Evolutionary conservation across 371 early-diverging fungal species (phyloP).

Genomic region (Rhizomucor pusillus): DNA sequence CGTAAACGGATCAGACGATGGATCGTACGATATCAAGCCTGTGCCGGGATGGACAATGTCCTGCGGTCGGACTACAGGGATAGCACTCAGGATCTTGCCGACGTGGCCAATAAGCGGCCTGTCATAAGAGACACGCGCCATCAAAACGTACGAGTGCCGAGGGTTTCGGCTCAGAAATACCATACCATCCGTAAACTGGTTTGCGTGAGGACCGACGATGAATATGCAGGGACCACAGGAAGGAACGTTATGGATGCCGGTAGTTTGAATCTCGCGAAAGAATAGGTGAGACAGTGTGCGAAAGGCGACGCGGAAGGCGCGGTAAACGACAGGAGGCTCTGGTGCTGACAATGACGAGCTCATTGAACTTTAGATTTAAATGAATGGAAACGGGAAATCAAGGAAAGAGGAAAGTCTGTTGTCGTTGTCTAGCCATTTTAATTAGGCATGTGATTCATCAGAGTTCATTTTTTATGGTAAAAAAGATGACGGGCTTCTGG

Average conservation of each 20-base stretch:
- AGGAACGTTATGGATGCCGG: slow-evolving; percentile 87
- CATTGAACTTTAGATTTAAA: not conserved
- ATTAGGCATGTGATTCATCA: too few relatives aligned
- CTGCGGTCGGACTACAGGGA: slow-evolving; percentile 92
- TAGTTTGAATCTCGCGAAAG: slow-evolving; percentile 84
- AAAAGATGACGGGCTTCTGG: too few relatives aligned
- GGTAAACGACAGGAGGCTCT: slow-evolving; percentile 12
- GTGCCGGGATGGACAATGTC: slow-evolving; percentile 76
- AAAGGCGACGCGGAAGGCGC: slow-evolving; percentile 9
- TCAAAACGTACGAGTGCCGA: slow-evolving; percentile 79
- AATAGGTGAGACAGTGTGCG: slow-evolving; percentile 58
- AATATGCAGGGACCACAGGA: slow-evolving; percentile 87
- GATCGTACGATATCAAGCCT: slow-evolving; percentile 70
- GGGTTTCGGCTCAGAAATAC: slow-evolving; percentile 74
- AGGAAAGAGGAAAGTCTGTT: not conserved
- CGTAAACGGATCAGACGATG: slow-evolving; percentile 57
- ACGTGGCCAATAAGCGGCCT: slow-evolving; percentile 80
- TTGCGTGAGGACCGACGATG: slow-evolving; percentile 94
- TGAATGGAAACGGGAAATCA: not conserved
- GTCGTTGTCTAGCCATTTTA: too few relatives aligned
- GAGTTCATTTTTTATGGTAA: too few relatives aligned
- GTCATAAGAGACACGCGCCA: slow-evolving; percentile 83
- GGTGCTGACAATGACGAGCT: slow-evolving; percentile 1
- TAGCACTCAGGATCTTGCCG: slow-evolving; percentile 70
- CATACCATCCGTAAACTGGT: slow-evolving; percentile 95